Conservation (phyloP, 1,284 basidiomycete species). For the Irpex sp. region DNA sequence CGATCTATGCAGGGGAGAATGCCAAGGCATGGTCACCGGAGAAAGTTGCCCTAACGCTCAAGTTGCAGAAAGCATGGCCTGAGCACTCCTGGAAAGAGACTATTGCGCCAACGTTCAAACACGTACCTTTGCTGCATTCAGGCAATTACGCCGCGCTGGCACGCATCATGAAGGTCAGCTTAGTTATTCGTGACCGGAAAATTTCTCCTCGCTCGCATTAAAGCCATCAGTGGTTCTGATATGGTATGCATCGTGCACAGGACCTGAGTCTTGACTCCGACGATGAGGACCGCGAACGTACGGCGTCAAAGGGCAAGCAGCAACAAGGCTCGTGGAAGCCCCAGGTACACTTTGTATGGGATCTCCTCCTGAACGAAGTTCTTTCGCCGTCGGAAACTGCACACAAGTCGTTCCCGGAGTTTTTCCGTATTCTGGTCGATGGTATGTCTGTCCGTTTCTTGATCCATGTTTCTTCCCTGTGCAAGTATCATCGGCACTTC, state of each 20-base stretch:
- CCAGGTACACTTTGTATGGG: conserved; percentile 92
- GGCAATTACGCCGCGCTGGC: conserved; percentile 76
- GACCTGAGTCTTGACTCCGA: conserved; percentile 60
- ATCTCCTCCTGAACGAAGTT: conserved; percentile 75
- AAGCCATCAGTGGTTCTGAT: not conserved
- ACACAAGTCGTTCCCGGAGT: conserved; percentile 77
- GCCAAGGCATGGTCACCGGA: conserved; percentile 76
- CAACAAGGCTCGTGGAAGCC: conserved; percentile 68
- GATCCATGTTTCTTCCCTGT: not conserved
- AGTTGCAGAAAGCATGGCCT: conserved; percentile 59
- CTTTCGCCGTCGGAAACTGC: conserved; percentile 44
- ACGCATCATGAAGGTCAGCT: conserved; percentile 70
- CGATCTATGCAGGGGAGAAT: conserved; percentile 46
- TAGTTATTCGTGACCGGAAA: not conserved
- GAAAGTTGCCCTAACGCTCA: conserved; percentile 80
- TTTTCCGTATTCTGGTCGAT: conserved; percentile 89
- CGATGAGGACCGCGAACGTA: conserved; percentile 27
- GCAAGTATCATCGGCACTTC: not conserved
- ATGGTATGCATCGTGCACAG: conserved; percentile 28
- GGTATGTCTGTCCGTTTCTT: conserved; percentile 42
- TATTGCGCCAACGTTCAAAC: conserved; percentile 80
- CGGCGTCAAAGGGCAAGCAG: conserved; percentile 41
- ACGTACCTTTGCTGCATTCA: conserved; percentile 60
- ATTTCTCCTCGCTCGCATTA: not conserved
- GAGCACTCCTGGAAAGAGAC: conserved; percentile 67